phyloP scores from a whole-genome alignment of 179 eudicot genomes.

The Monotropa hypopitys region DNA sequence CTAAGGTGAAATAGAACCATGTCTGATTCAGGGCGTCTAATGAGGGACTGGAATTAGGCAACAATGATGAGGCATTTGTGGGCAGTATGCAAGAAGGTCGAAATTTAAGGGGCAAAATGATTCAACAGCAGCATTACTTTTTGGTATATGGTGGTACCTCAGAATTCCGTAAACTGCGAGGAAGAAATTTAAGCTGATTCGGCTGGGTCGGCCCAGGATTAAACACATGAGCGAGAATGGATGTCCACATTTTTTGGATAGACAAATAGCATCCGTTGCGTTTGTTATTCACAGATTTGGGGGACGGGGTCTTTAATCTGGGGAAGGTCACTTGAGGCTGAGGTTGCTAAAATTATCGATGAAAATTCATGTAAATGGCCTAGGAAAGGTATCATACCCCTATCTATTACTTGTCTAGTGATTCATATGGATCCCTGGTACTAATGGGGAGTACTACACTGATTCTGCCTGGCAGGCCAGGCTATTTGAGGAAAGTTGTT shows the following conservation, averaged over 20 bases:
- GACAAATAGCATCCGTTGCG: not conserved
- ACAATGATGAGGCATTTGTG: not conserved
- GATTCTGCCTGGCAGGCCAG: not conserved
- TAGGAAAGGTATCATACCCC: not conserved
- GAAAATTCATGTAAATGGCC: not conserved
- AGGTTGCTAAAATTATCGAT: not conserved
- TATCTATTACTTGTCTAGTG: not conserved
- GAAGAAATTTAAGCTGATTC: not conserved
- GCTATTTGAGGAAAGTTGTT: not conserved
- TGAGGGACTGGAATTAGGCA: not conserved
- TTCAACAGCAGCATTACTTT: not conserved
- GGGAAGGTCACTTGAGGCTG: not conserved
- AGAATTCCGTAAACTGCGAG: not conserved
- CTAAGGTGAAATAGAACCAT: not conserved
- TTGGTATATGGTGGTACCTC: not conserved
- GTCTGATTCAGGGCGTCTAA: not conserved
- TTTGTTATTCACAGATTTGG: not conserved
- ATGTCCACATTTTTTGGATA: not conserved
- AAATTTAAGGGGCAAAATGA: not conserved
- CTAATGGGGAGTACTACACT: not conserved
- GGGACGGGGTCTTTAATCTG: not conserved
- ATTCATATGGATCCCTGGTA: not conserved
- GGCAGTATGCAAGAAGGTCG: not conserved
- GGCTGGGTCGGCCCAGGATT: not conserved
- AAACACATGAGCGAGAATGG: not conserved